Conservation (phyloP, 352 stramenopile genomes). For the Thalassiosira hispida region DNA sequence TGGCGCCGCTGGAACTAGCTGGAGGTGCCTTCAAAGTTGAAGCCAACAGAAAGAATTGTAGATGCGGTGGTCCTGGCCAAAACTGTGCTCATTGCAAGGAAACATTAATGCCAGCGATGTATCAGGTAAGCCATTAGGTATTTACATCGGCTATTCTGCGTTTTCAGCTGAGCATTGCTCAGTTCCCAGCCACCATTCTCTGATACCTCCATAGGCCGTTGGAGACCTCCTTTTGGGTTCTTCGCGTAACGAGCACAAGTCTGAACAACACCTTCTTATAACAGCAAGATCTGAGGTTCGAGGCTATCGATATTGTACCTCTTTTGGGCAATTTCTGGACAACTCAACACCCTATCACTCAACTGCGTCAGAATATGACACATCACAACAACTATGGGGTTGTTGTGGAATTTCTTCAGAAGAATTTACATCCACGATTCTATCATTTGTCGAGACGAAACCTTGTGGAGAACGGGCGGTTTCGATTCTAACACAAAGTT, state of each 20-base stretch:
- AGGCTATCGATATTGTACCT: slow-evolving; percentile 22
- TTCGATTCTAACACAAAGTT: slow-evolving; percentile 51
- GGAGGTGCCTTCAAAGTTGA: slow-evolving; percentile 2
- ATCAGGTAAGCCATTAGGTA: slow-evolving; percentile 26
- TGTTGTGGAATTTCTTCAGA: slow-evolving; percentile 37
- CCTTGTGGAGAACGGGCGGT: slow-evolving; percentile 33
- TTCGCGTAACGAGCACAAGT: background rate
- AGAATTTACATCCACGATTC: slow-evolving; percentile 29
- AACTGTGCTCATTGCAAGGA: slow-evolving; percentile 11
- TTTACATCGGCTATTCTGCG: too few species aligned
- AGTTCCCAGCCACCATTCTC: background rate
- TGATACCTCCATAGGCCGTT: slow-evolving; percentile 22
- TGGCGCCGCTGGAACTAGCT: slow-evolving; percentile 53
- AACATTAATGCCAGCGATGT: slow-evolving; percentile 26
- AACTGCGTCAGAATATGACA: background rate
- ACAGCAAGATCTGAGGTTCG: slow-evolving; percentile 25
- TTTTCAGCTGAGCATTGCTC: slow-evolving; percentile 2
- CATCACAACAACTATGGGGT: background rate
- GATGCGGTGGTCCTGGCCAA: background rate
- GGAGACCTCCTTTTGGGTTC: slow-evolving; percentile 29
- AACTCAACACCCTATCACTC: background rate
- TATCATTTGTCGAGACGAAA: slow-evolving; percentile 44
- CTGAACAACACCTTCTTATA: slow-evolving; percentile 13
- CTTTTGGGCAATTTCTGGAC: slow-evolving; percentile 27
- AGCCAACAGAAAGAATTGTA: slow-evolving; percentile 22